Conservation (phyloP, 441 rosid species). For the Gossypium schwendimanii region DNA sequence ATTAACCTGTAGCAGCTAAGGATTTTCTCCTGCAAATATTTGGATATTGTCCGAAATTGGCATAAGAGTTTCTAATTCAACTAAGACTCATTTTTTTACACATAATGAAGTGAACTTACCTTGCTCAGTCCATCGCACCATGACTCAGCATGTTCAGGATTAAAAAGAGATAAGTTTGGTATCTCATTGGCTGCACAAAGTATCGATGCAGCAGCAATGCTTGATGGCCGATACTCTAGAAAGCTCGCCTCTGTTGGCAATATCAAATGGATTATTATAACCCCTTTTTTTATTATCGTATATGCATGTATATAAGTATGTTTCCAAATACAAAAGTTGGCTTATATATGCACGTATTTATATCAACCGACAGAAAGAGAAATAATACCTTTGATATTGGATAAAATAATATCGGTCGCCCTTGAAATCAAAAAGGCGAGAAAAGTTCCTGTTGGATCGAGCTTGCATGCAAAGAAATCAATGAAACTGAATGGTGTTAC, state of each 20-base stretch:
- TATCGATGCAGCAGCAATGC: conserved; percentile 85
- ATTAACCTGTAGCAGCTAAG: conserved; percentile 68
- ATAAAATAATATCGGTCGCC: conserved; percentile 65
- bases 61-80: not conserved
- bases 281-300: not conserved
- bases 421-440: conserved; percentile 52
- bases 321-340: not conserved
- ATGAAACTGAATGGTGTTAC: conserved; percentile 80
- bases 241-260: conserved; percentile 68
- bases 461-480: conserved; percentile 77
- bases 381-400: conserved; percentile 65
- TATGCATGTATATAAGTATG: not conserved
- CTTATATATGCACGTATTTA: not conserved
- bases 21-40: conserved; percentile 69
- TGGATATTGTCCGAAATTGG: conserved; percentile 10
- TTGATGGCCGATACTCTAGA: conserved; percentile 78
- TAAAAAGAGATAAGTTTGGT: conserved; percentile 58
- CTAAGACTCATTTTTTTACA: not conserved
- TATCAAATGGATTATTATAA: not conserved
- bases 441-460: conserved; percentile 56
- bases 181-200: conserved; percentile 72
- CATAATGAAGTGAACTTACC: conserved; percentile 29
- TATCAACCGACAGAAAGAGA: not conserved
- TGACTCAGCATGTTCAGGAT: conserved; percentile 70
- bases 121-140: conserved; percentile 93